Base-by-base conservation (phyloP, 1,139 yeast genomes). In the Nakaseomyces glabratus region DNA sequence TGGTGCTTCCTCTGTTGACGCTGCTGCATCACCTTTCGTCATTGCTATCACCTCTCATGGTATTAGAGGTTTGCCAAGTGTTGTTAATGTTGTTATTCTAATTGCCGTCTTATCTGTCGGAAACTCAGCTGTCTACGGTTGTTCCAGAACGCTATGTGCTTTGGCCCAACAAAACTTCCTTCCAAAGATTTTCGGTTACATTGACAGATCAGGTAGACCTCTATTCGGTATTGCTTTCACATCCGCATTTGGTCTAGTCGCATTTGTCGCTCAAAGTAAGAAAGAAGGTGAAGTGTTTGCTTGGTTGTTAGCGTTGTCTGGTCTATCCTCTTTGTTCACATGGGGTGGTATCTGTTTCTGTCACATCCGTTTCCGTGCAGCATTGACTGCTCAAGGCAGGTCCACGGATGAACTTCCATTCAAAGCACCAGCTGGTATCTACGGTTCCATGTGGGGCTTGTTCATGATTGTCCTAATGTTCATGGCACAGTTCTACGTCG, bases 61-160 rank as follows among this genome's bases (percentile, higher is more conserved):
- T 43, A 65, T 71, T 44, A 59, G 56, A 31, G 77, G 73, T 39
- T 62, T 78, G 37, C 76, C 76, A 38, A 66, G 68, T 38, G 73
- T 59, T 59, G 68, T 69, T 46, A 69, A 69, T 40, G 73, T 64
- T 14, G 73, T 69, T 21, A 69, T 69, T 38, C 54, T 69, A 51
- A 57, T 79, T 42, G 76, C 90, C 10, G 85, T 80, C 28, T 56
- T 76, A 42, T 76, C 82, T 26, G 84, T 76, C 31, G 93, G 88
- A 50, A 73, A 73, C 53, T 71, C 78, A 20, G 72, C 80, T 13
- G 77, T 77, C 29, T 78, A 65, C 47, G 81, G 71, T 34, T 67
- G 76, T 39, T 75, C 84, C 26, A 71, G 85, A 67, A 72, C 80
- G 26, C 56, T 78, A 47, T 71, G 73, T 43, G 76, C 82, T 24